Evolutionary conservation across 331 rosid genomes (phyloP), one percentile per base, ranked within the genome.

Genomic region (Quercus phellos): DNA sequence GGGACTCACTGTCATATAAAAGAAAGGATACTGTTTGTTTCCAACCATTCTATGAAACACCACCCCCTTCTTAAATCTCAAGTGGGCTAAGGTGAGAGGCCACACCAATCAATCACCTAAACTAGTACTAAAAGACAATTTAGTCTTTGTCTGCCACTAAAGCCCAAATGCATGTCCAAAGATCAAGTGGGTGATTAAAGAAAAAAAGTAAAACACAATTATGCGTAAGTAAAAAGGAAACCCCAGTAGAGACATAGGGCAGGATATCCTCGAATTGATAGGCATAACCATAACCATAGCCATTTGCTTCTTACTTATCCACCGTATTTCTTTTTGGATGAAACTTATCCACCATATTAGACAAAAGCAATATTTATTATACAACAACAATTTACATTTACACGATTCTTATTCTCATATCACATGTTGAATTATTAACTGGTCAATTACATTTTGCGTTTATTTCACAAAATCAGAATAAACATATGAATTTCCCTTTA

Each of bases 141-240:
- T 56, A 75, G 83, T 74, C 22, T 18, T 34, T 76, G 81, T 76
- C 77, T 22, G 74, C 85, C 75, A 81, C 78, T 82, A 1, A 5
- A 22, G 13, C n/a, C 19, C 59, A 12, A 11, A 74, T 30, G 53
- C 29, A 74, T 72, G 27, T 63, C 18, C 24, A 10, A 61, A 58
- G 77, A 72, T 24, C 68, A 58, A 51, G 82, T 77, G 73, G 73
- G 61, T 74, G 82, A 78, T 58, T 46, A 32, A 51, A 71, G 78
- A 16, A 43, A 55, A 38, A 56, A 55, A 56, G 59, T 67, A 56
- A 82, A 64, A 18, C 58, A 53, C 27, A 58, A 35, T 78, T 69
- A 77, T 56, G 74, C 64, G 53, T 68, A 24, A 51, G 17, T 18
- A 22, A 54, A 27, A 68, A 53, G 78, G 72, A 61, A 56, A 35